A percentile compares a stretch with the other conserved stretches of the same genome.
phyloP scores from a whole-genome alignment of 75 land plant species.

The Cupressus sempervirens region DNA sequence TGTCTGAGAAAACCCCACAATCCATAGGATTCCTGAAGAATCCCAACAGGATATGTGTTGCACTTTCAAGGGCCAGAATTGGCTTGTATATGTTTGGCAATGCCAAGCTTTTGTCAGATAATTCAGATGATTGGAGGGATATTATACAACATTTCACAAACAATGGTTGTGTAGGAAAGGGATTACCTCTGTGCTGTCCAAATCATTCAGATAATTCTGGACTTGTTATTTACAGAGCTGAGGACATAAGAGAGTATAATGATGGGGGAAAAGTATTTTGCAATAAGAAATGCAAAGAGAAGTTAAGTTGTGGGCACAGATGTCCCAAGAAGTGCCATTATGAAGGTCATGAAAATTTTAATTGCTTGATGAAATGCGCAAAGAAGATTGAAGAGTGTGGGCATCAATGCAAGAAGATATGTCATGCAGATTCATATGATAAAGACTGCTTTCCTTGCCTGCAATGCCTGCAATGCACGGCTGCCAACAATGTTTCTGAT shows the following conservation, averaged over 20 bases:
- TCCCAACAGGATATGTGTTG: constrained; percentile 27
- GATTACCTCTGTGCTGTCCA: constrained; percentile 12
- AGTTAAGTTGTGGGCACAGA: constrained; percentile 25
- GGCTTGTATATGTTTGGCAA: constrained; percentile 35
- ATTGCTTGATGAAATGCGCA: constrained; percentile 12
- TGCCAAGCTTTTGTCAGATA: constrained; percentile 16
- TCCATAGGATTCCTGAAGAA: constrained; percentile 18
- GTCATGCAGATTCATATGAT: constrained; percentile 14
- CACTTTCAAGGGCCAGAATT: constrained; percentile 29
- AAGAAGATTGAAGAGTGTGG: constrained; percentile 6
- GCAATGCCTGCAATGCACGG: not conserved
- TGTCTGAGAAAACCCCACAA: not conserved
- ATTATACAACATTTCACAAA: constrained; percentile 9
- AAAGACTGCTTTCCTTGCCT: constrained; percentile 20
- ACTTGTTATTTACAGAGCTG: constrained; percentile 16
- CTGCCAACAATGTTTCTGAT: not conserved
- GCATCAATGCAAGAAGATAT: constrained; percentile 13
- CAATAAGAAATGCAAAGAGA: constrained; percentile 18
- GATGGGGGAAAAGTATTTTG: constrained; percentile 2
- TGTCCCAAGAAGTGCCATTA: constrained; percentile 32
- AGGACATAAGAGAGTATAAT: not conserved
- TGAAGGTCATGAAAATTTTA: constrained; percentile 19
- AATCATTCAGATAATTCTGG: constrained; percentile 21
- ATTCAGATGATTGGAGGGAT: constrained; percentile 14
- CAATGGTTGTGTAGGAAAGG: constrained; percentile 3